These are phyloP conservation scores for Neonectria hederae DNA, from an alignment of 2,329 filamentous ascomycete species.

Conservation along the genomic window DNA sequence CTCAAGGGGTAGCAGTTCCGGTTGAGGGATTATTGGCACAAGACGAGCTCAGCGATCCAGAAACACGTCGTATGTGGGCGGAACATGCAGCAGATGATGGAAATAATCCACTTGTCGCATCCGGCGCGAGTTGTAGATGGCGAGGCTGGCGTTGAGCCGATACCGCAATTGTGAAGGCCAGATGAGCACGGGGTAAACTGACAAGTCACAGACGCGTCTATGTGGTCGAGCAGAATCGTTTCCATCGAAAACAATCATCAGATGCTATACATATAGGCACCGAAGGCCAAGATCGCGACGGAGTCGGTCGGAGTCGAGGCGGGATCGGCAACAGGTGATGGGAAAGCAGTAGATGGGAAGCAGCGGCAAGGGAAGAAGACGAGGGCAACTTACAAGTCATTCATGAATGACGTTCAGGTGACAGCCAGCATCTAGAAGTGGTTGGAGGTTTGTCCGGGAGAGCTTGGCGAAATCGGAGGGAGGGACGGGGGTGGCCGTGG, in stretches of 20 bases:
- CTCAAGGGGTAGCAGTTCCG: slow-evolving; percentile 24
- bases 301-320: slow-evolving; percentile 44
- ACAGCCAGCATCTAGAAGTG: slow-evolving; percentile 41
- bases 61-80: slow-evolving; percentile 32
- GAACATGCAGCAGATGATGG: slow-evolving; percentile 38
- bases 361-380: slow-evolving; percentile 42
- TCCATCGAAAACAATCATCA: slow-evolving; percentile 48
- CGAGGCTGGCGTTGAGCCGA: slow-evolving; percentile 58
- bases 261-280: slow-evolving; percentile 37
- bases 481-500: slow-evolving; percentile 41
- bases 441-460: slow-evolving; percentile 36
- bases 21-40: slow-evolving; percentile 34
- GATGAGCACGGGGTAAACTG: slow-evolving; percentile 32
- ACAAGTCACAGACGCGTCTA: slow-evolving; percentile 42
- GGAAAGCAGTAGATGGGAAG: slow-evolving; percentile 46
- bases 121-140: slow-evolving; percentile 54
- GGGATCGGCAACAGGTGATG: slow-evolving; percentile 51
- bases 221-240: slow-evolving; percentile 46
- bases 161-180: slow-evolving; percentile 54
- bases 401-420: slow-evolving; percentile 54
- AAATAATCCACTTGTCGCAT: slow-evolving; percentile 56
- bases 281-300: slow-evolving; percentile 49
- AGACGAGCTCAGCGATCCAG: slow-evolving; percentile 44
- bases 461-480: slow-evolving; percentile 42
- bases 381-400: slow-evolving; percentile 61